phyloP scores from a whole-genome alignment of 1,139 yeast genomes.

The Saccharomyces hybrid region DNA sequence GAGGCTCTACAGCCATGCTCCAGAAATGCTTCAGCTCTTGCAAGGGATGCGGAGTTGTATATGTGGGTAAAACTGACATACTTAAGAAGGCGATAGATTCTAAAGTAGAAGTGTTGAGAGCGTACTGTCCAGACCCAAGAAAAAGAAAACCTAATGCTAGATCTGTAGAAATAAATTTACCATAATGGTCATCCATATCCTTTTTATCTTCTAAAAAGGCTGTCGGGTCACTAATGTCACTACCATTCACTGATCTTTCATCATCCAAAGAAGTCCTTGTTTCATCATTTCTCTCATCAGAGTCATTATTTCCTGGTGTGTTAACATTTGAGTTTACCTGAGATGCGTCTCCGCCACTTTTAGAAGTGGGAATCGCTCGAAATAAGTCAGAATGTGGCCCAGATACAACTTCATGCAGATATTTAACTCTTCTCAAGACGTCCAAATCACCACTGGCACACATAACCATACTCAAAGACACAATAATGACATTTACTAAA shows the following conservation, averaged over 20 bases:
- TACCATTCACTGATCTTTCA: not conserved
- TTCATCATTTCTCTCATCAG: constrained; percentile 2
- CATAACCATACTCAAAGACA: constrained; percentile 68
- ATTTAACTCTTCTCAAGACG: constrained; percentile 63
- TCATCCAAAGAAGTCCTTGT: not conserved
- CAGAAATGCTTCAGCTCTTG: constrained; percentile 90
- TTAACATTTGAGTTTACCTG: not conserved
- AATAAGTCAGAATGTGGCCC: constrained; percentile 27
- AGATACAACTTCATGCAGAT: constrained; percentile 46
- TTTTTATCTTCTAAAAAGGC: constrained; percentile 6
- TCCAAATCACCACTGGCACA: constrained; percentile 90
- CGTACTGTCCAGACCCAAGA: constrained; percentile 89
- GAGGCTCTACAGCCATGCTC: constrained; percentile 75
- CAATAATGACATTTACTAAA: constrained; percentile 52
- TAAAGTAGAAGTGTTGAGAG: constrained; percentile 46
- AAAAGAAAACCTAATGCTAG: constrained; percentile 83
- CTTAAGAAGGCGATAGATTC: constrained; percentile 43
- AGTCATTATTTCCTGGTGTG: constrained; percentile 2
- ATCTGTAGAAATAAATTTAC: constrained; percentile 71
- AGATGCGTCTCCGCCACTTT: not conserved
- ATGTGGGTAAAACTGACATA: constrained; percentile 63
- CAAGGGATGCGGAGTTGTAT: constrained; percentile 72
- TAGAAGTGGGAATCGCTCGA: constrained; percentile 3
- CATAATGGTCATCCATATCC: constrained; percentile 40
- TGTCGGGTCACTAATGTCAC: not conserved